Evolutionary conservation across 176 grass and related monocot species (phyloP), one percentile per base, ranked within the genome.

Genomic region (Raddia distichophylla): DNA sequence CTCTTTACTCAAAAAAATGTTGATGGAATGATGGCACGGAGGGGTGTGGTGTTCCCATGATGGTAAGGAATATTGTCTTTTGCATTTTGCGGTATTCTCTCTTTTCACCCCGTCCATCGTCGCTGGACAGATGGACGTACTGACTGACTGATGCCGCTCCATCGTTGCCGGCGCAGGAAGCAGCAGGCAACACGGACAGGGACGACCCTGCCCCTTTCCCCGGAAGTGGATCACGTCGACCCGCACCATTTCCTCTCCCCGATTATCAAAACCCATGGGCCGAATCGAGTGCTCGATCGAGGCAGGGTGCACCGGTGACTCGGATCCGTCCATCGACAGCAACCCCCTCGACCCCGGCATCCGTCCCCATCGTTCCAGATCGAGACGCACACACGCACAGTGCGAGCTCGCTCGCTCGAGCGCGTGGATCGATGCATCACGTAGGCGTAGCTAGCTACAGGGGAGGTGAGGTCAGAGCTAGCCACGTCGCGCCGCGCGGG

Each of bases 241-340:
- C 27, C 27, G 27, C 16, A 2, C 18, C 50, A 16, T 64, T 64
- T 80, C 50, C 49, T 64, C 10, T 80, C 50, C 49, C 54, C 10
- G 16, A 74, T 58, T 73, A 59, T 50, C 6, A 46, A 47, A 71
- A 32, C 78, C 11, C 7, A 6, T 22, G 27, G 60, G 27, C 27
- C 27, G 27, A 80, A 81, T 87, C 71, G 5, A 8, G 35, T 57
- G 6, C 84, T 66, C 47, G n/a, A 71, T 34, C 64, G 16, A 8
- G 42, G 37, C 48, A 50, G n/a, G 74, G 46, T 77, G 82, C 73
- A 59, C 53, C 52, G 16, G 70, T 85, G 82, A 85, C 74, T 70
- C 74, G 83, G 83, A 85, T 85, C 83, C 83, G n/a, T 69, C 66
- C 8, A 65, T 65, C 15, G 60, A 74, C 64, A 64, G 80, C 47